Conservation (phyloP, 495 filamentous ascomycete species). For the Aspergillus affinis region DNA sequence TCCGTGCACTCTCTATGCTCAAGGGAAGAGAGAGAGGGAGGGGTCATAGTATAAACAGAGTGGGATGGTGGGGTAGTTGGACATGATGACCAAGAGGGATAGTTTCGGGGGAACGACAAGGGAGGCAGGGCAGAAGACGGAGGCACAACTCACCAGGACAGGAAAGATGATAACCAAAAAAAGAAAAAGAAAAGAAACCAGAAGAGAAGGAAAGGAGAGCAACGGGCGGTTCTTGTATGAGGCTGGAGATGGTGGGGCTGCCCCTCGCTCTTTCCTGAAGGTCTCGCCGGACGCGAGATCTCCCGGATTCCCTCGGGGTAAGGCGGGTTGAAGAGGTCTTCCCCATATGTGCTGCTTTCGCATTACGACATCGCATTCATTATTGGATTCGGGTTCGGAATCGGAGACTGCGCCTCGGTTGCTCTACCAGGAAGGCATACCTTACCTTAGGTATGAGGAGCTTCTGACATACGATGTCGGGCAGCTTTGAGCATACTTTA, state of each 20-base stretch:
- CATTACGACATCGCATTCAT: too few species aligned
- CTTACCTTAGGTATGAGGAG: too few species aligned
- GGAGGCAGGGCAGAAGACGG: too few species aligned
- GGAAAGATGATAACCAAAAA: not conserved
- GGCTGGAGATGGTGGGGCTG: slow-evolving; percentile 22
- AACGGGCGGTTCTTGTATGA: slow-evolving; percentile 5
- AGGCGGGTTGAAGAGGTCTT: slow-evolving; percentile 15
- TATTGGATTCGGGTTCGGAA: too few species aligned
- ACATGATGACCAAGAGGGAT: too few species aligned
- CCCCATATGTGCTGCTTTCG: too few species aligned
- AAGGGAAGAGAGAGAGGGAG: too few species aligned
- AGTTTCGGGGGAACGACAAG: too few species aligned
- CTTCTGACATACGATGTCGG: too few species aligned
- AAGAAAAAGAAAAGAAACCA: not conserved
- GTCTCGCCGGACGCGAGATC: slow-evolving; percentile 41
- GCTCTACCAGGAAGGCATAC: too few species aligned
- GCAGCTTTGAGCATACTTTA: too few species aligned
- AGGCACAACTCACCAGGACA: not conserved
- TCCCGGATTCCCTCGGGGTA: slow-evolving; percentile 42
- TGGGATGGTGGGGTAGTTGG: not conserved
- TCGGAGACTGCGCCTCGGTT: too few species aligned
- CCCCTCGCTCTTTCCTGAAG: slow-evolving; percentile 21
- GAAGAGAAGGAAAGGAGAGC: not conserved
- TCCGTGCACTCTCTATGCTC: not conserved
- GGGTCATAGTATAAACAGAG: not conserved